Evolutionary conservation across 2,329 filamentous ascomycete species (phyloP).

Genomic region (Lomentospora prolificans): DNA sequence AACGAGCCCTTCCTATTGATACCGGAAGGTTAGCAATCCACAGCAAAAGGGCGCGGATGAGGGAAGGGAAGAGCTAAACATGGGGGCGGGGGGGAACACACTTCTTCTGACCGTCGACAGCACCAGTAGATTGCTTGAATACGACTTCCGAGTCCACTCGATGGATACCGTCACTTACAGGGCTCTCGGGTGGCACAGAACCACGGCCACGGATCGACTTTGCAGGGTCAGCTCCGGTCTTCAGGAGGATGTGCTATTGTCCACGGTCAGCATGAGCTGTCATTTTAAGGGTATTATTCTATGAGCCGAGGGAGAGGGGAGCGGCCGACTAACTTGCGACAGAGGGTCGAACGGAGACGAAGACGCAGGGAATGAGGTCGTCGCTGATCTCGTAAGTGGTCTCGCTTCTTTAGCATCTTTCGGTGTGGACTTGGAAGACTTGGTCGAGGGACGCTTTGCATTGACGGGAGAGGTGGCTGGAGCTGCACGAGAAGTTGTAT

Average conservation of each 20-base stretch:
- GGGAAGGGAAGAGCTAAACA: too few species aligned
- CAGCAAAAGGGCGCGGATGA: neutral
- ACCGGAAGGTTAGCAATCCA: neutral
- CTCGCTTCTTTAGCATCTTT: conserved; percentile 10
- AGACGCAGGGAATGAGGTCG: conserved; percentile 10
- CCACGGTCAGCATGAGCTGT: neutral
- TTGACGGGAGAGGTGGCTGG: conserved; percentile 5
- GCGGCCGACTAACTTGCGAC: conserved; percentile 16
- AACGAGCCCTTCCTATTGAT: conserved; percentile 73
- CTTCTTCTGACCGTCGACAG: conserved; percentile 56
- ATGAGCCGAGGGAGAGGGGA: neutral
- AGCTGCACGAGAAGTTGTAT: neutral
- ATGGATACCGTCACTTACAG: conserved; percentile 29
- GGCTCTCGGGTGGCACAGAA: conserved; percentile 36
- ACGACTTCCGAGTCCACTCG: conserved; percentile 31
- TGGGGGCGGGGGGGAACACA: too few species aligned
- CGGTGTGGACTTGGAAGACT: neutral
- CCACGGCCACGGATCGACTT: conserved; percentile 45
- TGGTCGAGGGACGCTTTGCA: conserved; percentile 8
- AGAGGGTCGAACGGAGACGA: conserved; percentile 19
- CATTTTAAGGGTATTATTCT: too few species aligned
- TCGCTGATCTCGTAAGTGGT: conserved; percentile 11
- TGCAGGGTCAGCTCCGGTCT: conserved; percentile 54
- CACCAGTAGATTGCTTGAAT: conserved; percentile 30
- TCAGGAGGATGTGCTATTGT: conserved; percentile 50